phyloP scores from a whole-genome alignment of 169 alveolate species.

The Plasmodium vivax region DNA sequence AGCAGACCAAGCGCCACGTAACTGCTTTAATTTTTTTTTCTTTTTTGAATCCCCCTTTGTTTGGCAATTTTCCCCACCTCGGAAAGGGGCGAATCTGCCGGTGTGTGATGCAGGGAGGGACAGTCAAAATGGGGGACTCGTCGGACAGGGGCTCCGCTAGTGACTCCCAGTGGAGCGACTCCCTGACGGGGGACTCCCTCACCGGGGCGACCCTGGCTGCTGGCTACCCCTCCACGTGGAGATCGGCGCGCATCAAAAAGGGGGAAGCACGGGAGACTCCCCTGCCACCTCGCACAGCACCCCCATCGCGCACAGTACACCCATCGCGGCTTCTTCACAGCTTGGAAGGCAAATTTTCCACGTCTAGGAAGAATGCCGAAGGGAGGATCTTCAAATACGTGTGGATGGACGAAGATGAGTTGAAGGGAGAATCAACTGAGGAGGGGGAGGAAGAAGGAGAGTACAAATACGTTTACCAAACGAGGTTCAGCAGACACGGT shows the following conservation, averaged over 20 bases:
- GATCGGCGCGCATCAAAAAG: neutral
- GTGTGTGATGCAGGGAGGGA: neutral
- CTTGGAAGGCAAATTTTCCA: constrained; percentile 7
- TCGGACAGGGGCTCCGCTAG: neutral
- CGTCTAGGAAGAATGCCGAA: neutral
- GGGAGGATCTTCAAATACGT: neutral
- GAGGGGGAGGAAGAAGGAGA: neutral
- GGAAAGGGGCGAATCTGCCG: neutral
- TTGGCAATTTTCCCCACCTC: constrained; percentile 79
- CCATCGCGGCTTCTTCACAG: neutral
- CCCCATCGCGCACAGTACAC: neutral
- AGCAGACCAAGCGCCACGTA: constrained; percentile 83
- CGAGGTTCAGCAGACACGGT: constrained; percentile 48
- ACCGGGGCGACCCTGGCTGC: neutral
- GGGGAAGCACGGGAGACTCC: neutral
- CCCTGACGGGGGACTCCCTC: neutral
- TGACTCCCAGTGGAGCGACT: neutral
- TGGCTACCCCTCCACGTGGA: neutral
- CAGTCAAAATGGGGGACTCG: neutral
- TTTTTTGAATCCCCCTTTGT: constrained; percentile 86
- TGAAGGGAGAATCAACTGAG: neutral
- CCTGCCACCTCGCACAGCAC: neutral
- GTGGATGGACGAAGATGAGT: constrained; percentile 7
- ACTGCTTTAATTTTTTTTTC: constrained; percentile 51
- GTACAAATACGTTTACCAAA: constrained; percentile 11